Conservation (phyloP, 106 monocot species). For the Gastrodia elata region DNA sequence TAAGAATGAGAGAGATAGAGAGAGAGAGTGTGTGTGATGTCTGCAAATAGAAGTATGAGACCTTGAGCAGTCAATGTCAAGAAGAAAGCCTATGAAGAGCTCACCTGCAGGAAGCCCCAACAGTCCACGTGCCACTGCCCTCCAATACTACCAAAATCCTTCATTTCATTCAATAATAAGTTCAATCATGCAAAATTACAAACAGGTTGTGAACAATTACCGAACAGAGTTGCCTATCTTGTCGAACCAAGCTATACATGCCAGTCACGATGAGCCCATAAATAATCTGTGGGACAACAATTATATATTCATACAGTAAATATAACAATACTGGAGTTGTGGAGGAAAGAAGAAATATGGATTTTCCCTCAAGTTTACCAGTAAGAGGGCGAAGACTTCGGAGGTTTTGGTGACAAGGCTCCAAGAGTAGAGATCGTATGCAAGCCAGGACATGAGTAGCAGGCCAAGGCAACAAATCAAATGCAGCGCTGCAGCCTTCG, state of each 20-base stretch:
- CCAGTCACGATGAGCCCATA: slow-evolving; percentile 34
- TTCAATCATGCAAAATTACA: not conserved
- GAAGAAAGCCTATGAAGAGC: not conserved
- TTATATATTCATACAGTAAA: not conserved
- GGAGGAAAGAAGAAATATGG: not conserved
- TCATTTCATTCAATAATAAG: not conserved
- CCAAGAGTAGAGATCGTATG: not conserved
- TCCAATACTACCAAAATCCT: slow-evolving; percentile 28
- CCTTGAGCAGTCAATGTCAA: not conserved
- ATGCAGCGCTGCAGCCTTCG: not conserved
- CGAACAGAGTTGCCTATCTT: slow-evolving; percentile 24
- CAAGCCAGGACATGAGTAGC: not conserved
- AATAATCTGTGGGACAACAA: slow-evolving; percentile 16
- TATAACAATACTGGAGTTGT: not conserved
- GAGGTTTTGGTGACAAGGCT: slow-evolving; percentile 27
- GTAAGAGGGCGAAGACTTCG: slow-evolving; percentile 29
- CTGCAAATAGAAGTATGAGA: not conserved
- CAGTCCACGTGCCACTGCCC: slow-evolving; percentile 28
- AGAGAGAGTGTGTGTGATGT: not conserved
- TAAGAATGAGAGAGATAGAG: no score
- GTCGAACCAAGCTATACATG: slow-evolving; percentile 32
- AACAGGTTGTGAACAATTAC: slow-evolving; percentile 17
- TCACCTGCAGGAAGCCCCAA: slow-evolving; percentile 35
- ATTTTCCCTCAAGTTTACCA: slow-evolving; percentile 15
- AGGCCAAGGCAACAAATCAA: not conserved